phyloP scores from a whole-genome alignment of 768 basidiomycete species.

The Polyporus arcularius region DNA sequence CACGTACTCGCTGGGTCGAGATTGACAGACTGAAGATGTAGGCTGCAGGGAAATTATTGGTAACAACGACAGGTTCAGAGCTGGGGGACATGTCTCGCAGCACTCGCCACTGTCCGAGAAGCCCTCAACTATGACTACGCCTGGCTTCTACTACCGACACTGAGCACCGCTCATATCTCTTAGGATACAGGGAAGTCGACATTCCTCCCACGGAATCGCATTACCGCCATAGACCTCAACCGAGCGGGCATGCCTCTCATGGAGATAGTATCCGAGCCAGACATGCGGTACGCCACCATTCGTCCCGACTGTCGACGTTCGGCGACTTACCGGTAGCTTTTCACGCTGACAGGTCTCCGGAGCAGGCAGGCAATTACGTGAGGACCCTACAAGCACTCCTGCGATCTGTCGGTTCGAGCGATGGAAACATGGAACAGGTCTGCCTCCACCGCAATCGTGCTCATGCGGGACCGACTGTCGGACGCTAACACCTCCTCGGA shows the following conservation, averaged over 20 bases:
- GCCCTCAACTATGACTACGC: too few species aligned
- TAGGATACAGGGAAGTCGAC: constrained; percentile 93
- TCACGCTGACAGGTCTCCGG: constrained; percentile 56
- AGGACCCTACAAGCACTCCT: constrained; percentile 78
- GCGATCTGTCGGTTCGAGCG: constrained; percentile 82
- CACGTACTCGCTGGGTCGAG: too few species aligned
- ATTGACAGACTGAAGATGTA: too few species aligned
- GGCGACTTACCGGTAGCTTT: neutral
- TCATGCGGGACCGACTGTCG: neutral
- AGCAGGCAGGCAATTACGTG: constrained; percentile 90
- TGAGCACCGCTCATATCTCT: constrained; percentile 1
- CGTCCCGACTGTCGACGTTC: neutral
- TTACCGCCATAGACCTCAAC: constrained; percentile 81
- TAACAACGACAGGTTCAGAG: neutral
- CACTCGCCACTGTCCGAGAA: too few species aligned
- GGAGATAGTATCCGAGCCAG: constrained; percentile 95
- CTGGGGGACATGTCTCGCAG: too few species aligned
- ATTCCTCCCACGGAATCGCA: constrained; percentile 48
- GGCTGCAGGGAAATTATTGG: too few species aligned
- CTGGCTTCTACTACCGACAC: too few species aligned
- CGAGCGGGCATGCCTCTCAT: constrained; percentile 87
- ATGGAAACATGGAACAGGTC: constrained; percentile 97
- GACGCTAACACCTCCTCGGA: constrained; percentile 1
- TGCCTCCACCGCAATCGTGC: constrained; percentile 12
- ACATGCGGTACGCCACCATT: constrained; percentile 58